These are phyloP conservation scores for Aspergillus sparsus DNA, from an alignment of 495 filamentous ascomycete species.

Conservation along the genomic window DNA sequence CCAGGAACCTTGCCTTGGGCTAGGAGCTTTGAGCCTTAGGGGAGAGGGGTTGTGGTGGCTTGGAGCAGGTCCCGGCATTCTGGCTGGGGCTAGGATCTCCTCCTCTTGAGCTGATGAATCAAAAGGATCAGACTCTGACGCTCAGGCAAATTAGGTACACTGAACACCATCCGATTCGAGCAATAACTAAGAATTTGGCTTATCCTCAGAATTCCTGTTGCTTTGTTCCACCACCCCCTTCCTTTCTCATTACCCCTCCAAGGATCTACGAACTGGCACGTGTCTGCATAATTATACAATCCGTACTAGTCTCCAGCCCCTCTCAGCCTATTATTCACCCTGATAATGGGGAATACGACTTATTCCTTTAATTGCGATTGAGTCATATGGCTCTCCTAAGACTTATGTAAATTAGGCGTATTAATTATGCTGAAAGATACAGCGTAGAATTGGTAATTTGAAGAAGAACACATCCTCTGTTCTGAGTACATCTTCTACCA, in stretches of 20 bases:
- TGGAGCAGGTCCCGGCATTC: conserved; percentile 29
- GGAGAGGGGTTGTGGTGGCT: conserved; percentile 22
- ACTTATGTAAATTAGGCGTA: neutral
- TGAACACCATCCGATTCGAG: conserved; percentile 6
- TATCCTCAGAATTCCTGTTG: neutral
- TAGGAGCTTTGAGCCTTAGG: conserved; percentile 1
- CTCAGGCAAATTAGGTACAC: conserved; percentile 11
- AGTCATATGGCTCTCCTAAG: neutral
- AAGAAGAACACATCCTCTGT: too few relatives aligned
- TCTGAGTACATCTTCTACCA: too few relatives aligned
- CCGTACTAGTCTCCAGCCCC: neutral
- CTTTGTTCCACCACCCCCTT: conserved; percentile 3
- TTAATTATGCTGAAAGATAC: neutral
- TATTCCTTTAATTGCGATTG: neutral
- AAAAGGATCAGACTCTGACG: conserved; percentile 12
- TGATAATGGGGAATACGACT: neutral
- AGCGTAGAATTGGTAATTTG: too few relatives aligned
- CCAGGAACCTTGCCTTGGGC: conserved; percentile 17
- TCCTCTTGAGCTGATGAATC: conserved; percentile 19
- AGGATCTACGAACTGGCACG: conserved; percentile 39
- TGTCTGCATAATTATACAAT: conserved; percentile 24
- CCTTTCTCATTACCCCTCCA: conserved; percentile 4
- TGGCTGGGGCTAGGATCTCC: conserved; percentile 32
- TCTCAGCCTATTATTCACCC: conserved; percentile 13
- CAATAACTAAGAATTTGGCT: neutral